Percentiles rank a stretch among this genome's conserved stretches.
Evolutionary conservation across 1,284 basidiomycete species (phyloP).

Genomic region (Porogramme epimiltina): DNA sequence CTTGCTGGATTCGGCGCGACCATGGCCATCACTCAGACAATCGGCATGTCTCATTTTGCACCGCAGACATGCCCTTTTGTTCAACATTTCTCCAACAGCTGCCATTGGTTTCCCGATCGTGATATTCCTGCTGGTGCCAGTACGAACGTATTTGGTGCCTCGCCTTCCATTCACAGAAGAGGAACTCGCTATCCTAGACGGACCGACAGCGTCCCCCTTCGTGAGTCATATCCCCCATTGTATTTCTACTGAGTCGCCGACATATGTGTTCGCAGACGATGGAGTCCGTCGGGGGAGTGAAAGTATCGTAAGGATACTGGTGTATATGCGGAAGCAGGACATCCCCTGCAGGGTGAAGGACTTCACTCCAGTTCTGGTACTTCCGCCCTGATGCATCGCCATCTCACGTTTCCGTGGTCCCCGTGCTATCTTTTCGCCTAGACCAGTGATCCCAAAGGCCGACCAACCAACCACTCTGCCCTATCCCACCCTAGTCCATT

Average conservation of each 20-base stretch:
- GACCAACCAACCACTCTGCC: too few species aligned
- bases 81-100: constrained; percentile 42
- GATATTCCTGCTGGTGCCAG: constrained; percentile 86
- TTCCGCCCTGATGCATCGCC: too few species aligned
- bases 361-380: too few species aligned
- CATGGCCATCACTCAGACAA: constrained; percentile 91
- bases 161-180: constrained; percentile 76
- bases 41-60: constrained; percentile 53
- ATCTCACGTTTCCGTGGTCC: too few species aligned
- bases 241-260: not conserved
- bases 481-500: too few species aligned
- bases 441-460: too few species aligned
- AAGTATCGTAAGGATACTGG: not conserved
- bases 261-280: constrained; percentile 37
- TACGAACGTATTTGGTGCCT: constrained; percentile 78
- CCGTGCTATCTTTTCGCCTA: too few species aligned
- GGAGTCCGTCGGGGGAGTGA: constrained; percentile 46
- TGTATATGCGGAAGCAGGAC: too few species aligned
- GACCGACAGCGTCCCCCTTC: constrained; percentile 82
- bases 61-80: not conserved
- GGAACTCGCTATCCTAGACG: constrained; percentile 86
- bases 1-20: constrained; percentile 88
- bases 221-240: constrained; percentile 49
- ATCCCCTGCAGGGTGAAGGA: too few species aligned
- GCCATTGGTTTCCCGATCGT: constrained; percentile 92